Percentiles rank a stretch among this genome's conserved stretches.
Evolutionary conservation across 805 yeast genomes (phyloP).

Genomic region (Wickerhamomyces xylosicus): DNA sequence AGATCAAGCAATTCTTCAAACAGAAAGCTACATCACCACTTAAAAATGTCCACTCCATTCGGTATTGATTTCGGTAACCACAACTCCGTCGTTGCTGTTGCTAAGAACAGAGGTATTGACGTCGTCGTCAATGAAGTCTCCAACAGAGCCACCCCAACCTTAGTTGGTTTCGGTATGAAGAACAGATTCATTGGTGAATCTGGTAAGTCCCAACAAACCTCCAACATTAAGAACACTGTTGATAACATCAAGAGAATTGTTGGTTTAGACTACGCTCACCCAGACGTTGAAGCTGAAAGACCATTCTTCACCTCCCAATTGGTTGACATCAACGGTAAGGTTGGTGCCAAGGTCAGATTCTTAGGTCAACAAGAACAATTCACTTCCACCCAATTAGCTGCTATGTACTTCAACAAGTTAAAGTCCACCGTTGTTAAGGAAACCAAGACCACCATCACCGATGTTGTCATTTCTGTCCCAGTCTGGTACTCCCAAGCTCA

Average conservation of each 20-base stretch:
- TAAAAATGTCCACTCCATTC: conserved; percentile 83
- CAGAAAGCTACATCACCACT: too few species aligned
- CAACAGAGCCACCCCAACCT: conserved; percentile 88
- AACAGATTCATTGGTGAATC: conserved; percentile 91
- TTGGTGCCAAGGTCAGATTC: conserved; percentile 81
- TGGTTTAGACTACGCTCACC: conserved; percentile 66
- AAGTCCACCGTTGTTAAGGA: conserved; percentile 73
- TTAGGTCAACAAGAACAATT: conserved; percentile 70
- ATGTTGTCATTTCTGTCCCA: conserved; percentile 92
- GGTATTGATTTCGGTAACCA: conserved; percentile 97
- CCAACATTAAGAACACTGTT: conserved; percentile 93
- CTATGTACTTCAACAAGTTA: conserved; percentile 90
- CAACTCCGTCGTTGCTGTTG: conserved; percentile 91
- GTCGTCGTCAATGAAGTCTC: conserved; percentile 97
- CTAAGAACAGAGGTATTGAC: conserved; percentile 97
- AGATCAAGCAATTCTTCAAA: too few species aligned
- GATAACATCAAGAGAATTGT: conserved; percentile 89
- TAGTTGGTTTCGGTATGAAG: conserved; percentile 86
- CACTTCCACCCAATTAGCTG: conserved; percentile 83
- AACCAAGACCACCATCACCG: conserved; percentile 67
- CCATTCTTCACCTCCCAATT: conserved; percentile 66
- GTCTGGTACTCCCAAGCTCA: conserved; percentile 95
- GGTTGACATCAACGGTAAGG: conserved; percentile 61
- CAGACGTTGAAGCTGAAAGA: conserved; percentile 69
- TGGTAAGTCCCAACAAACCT: conserved; percentile 93